phyloP scores from a whole-genome alignment of 306 rosid species.

The Lupinus albus region DNA sequence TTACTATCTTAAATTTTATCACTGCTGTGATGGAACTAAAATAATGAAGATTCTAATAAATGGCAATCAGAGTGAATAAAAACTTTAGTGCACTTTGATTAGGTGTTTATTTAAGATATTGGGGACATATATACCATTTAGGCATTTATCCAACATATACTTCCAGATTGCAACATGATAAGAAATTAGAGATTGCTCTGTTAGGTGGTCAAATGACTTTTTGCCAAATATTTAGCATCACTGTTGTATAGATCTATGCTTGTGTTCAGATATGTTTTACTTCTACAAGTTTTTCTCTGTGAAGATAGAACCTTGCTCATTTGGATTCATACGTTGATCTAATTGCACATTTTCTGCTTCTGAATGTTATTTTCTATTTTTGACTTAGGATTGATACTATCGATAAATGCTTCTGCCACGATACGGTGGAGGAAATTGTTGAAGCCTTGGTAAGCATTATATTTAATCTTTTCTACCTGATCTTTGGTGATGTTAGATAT shows the following conservation, averaged over 20 bases:
- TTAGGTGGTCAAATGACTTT: constrained; percentile 3
- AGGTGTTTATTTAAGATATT: constrained; percentile 12
- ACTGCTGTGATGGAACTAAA: constrained; percentile 18
- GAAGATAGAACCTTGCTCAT: constrained; percentile 5
- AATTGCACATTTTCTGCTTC: constrained; percentile 32
- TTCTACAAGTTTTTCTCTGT: constrained; percentile 1
- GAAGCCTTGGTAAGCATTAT: constrained; percentile 82
- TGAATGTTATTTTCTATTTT: constrained; percentile 28
- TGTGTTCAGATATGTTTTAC: not conserved
- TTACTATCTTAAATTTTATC: constrained; percentile 26
- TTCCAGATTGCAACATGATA: constrained; percentile 1
- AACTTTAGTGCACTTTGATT: constrained; percentile 9
- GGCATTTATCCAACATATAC: not conserved
- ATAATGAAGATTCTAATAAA: not conserved
- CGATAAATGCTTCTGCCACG: constrained; percentile 80
- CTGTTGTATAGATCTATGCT: not conserved
- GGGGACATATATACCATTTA: not conserved
- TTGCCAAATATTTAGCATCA: not conserved
- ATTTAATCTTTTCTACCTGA: constrained; percentile 35
- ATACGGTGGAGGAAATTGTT: constrained; percentile 84
- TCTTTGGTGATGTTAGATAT: constrained; percentile 16
- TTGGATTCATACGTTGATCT: constrained; percentile 27
- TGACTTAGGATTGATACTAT: constrained; percentile 67
- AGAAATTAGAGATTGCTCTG: not conserved
- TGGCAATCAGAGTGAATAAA: constrained; percentile 10